phyloP scores from a whole-genome alignment of 768 basidiomycete species.

The Lactarius hengduanensis region DNA sequence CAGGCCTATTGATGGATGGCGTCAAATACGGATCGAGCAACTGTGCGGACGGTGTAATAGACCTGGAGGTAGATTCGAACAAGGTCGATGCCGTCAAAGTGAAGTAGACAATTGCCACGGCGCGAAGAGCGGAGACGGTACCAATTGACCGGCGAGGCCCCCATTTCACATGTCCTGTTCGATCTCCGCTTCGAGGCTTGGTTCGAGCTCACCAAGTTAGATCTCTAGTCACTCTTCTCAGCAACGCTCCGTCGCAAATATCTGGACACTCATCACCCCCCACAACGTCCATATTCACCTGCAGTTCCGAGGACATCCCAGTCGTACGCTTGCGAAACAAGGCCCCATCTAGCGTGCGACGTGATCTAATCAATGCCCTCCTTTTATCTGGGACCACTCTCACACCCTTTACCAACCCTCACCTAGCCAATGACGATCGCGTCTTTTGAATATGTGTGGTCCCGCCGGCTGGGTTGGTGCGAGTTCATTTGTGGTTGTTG shows the following conservation, averaged over 20 bases:
- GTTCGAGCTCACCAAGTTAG: too few species aligned
- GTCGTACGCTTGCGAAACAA: neutral
- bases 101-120: too few species aligned
- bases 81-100: neutral
- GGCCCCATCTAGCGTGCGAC: neutral
- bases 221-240: neutral
- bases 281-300: neutral
- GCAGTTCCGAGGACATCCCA: too few species aligned
- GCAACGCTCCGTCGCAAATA: neutral
- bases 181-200: too few species aligned
- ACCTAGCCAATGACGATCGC: too few species aligned
- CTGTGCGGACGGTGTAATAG: neutral
- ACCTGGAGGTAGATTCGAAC: neutral
- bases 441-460: too few species aligned
- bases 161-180: too few species aligned
- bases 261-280: neutral
- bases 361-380: neutral
- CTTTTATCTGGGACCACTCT: neutral
- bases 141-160: too few species aligned
- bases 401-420: neutral
- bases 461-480: neutral
- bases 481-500: conserved; percentile 13
- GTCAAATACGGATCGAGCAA: neutral
- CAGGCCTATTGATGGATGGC: neutral
- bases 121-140: too few species aligned